Conservation (phyloP, 176 grass and related monocot genomes). For the Stipa capillata region DNA sequence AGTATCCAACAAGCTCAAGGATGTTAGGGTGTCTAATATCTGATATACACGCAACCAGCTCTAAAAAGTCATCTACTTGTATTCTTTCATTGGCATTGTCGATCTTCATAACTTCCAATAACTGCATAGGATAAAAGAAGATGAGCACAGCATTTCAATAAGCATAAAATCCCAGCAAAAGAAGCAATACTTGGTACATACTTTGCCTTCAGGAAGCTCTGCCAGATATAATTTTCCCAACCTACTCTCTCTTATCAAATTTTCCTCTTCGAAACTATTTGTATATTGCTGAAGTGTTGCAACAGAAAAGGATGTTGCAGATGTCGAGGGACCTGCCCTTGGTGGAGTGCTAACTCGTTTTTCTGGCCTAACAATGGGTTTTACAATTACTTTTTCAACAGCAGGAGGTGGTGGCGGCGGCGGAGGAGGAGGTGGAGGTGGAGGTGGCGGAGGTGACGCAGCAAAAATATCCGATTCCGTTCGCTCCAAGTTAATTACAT, state of each 20-base stretch:
- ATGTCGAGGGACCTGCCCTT: constrained; percentile 52
- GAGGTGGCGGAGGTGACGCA: constrained; percentile 18
- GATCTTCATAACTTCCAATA: constrained; percentile 93
- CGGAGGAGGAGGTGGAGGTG: background rate
- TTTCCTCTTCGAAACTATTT: constrained; percentile 59
- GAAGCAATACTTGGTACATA: constrained; percentile 32
- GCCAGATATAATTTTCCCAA: constrained; percentile 65
- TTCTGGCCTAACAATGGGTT: constrained; percentile 25
- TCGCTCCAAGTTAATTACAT: constrained; percentile 63
- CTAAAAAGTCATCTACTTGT: constrained; percentile 57
- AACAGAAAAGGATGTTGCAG: constrained; percentile 61
- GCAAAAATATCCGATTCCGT: constrained; percentile 60
- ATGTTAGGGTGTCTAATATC: constrained; percentile 66
- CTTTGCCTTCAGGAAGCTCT: constrained; percentile 54
- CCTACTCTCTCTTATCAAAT: constrained; percentile 72
- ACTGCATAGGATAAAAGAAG: constrained; percentile 42
- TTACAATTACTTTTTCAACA: constrained; percentile 41
- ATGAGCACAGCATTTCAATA: constrained; percentile 3
- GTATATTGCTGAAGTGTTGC: constrained; percentile 84
- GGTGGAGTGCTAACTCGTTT: constrained; percentile 40
- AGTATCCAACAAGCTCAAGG: constrained; percentile 80
- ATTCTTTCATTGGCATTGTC: constrained; percentile 82
- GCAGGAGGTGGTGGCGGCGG: background rate
- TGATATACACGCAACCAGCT: constrained; percentile 57
- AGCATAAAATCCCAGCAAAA: constrained; percentile 17